Conservation (phyloP, 306 rosid species). For the Psophocarpus tetragonolobus region DNA sequence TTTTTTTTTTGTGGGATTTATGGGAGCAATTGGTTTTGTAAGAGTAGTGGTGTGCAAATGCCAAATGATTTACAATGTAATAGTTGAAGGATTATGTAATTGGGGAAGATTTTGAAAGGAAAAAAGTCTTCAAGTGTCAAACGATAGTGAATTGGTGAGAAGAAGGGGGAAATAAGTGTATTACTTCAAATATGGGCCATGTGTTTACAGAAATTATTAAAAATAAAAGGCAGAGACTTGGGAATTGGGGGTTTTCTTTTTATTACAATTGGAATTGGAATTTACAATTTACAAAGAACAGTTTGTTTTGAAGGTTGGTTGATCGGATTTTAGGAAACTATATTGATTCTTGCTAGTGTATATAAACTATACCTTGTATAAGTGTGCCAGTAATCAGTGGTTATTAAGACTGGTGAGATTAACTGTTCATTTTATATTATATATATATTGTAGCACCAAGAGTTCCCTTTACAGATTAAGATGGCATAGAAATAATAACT, state of each 20-base stretch:
- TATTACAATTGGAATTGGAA: too few relatives aligned
- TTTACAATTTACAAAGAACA: too few relatives aligned
- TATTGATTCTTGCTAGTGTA: conserved; percentile 8
- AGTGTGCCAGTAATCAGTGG: conserved; percentile 8
- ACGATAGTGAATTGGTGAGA: not conserved
- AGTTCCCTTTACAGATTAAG: not conserved
- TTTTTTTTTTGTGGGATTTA: not conserved
- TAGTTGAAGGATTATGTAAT: conserved; percentile 10
- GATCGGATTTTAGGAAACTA: conserved; percentile 9
- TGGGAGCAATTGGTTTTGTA: not conserved
- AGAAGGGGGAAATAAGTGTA: not conserved
- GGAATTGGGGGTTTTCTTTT: conserved; percentile 3
- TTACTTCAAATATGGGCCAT: not conserved
- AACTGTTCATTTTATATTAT: too few relatives aligned
- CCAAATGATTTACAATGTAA: conserved; percentile 1
- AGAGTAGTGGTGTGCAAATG: conserved; percentile 5
- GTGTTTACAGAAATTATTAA: not conserved
- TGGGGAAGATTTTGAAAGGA: not conserved
- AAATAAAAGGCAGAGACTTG: conserved; percentile 3
- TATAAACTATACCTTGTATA: not conserved
- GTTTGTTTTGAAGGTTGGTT: too few relatives aligned
- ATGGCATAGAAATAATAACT: not conserved
- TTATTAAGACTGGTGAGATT: not conserved
- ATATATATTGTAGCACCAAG: not conserved
- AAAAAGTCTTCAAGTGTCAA: conserved; percentile 5